A percentile compares a stretch with the other conserved stretches of the same genome.
These are phyloP conservation scores for Beauveria australis DNA, from an alignment of 2,329 filamentous ascomycete species.

Conservation along the genomic window DNA sequence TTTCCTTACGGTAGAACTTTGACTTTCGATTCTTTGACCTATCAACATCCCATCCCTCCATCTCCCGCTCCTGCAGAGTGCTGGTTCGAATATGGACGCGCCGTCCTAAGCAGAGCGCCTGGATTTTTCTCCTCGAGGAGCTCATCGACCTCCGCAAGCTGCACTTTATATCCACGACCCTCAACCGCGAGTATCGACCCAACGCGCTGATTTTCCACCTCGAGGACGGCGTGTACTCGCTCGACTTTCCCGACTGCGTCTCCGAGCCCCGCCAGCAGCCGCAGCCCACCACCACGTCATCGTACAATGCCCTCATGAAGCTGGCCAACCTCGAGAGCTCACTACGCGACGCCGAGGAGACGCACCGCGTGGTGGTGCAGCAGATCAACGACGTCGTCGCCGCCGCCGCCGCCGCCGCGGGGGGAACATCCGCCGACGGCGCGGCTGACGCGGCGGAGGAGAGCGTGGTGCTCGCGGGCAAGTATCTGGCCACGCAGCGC, in stretches of 20 bases:
- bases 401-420: constrained; percentile 28
- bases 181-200: constrained; percentile 62
- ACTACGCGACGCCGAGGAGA: constrained; percentile 79
- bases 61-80: constrained; percentile 58
- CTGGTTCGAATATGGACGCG: constrained; percentile 68
- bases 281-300: constrained; percentile 54
- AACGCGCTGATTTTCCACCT: constrained; percentile 85
- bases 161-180: constrained; percentile 69
- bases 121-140: constrained; percentile 61
- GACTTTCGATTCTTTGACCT: constrained; percentile 83
- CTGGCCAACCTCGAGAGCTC: constrained; percentile 83
- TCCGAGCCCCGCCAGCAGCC: constrained; percentile 38
- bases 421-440: constrained; percentile 33
- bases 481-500: constrained; percentile 54
- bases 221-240: constrained; percentile 76
- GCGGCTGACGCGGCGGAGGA: constrained; percentile 42
- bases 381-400: constrained; percentile 64
- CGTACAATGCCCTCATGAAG: constrained; percentile 82
- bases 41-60: constrained; percentile 47
- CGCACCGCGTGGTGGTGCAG: constrained; percentile 62
- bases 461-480: constrained; percentile 36
- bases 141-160: constrained; percentile 62
- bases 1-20: constrained; percentile 52
- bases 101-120: constrained; percentile 41
- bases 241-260: constrained; percentile 52